These are phyloP conservation scores for Spiromastix sp. DNA, from an alignment of 2,329 filamentous ascomycete genomes.

Conservation along the genomic window DNA sequence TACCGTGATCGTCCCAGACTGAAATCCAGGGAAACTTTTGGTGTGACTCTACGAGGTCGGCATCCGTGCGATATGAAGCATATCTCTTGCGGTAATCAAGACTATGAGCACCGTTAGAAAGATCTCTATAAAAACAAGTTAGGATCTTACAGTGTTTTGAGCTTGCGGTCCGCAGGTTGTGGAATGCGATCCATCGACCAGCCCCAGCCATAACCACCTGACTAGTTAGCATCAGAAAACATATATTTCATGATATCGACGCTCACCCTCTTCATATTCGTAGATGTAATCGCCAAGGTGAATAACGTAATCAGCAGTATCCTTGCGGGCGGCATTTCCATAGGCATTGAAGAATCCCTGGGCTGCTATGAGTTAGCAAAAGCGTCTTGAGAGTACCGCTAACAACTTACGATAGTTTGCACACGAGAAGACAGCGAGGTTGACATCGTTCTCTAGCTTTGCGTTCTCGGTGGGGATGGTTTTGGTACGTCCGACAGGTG, in stretches of 20 bases:
- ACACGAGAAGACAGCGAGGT: conserved; percentile 61
- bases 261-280: conserved; percentile 41
- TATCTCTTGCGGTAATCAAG: conserved; percentile 51
- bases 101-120: conserved; percentile 25
- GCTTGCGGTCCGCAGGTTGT: conserved; percentile 39
- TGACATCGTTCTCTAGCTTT: conserved; percentile 43
- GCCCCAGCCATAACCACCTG: conserved; percentile 39
- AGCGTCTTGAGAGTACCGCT: neutral
- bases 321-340: conserved; percentile 49
- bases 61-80: conserved; percentile 52
- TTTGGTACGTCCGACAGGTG: conserved; percentile 57
- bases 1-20: conserved; percentile 53
- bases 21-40: conserved; percentile 52
- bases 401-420: conserved; percentile 49
- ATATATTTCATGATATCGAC: conserved; percentile 7
- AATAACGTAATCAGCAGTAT: conserved; percentile 50
- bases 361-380: conserved; percentile 17
- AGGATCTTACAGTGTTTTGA: conserved; percentile 32
- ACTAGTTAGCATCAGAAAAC: conserved; percentile 6
- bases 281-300: conserved; percentile 55
- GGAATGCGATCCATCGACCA: conserved; percentile 43
- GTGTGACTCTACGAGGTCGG: conserved; percentile 47
- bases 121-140: conserved; percentile 1
- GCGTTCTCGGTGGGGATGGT: conserved; percentile 52
- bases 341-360: conserved; percentile 52